A percentile compares a stretch with the other conserved stretches of the same genome.
Evolutionary conservation across 768 basidiomycete genomes (phyloP).

Genomic region (Naganishia friedmannii): DNA sequence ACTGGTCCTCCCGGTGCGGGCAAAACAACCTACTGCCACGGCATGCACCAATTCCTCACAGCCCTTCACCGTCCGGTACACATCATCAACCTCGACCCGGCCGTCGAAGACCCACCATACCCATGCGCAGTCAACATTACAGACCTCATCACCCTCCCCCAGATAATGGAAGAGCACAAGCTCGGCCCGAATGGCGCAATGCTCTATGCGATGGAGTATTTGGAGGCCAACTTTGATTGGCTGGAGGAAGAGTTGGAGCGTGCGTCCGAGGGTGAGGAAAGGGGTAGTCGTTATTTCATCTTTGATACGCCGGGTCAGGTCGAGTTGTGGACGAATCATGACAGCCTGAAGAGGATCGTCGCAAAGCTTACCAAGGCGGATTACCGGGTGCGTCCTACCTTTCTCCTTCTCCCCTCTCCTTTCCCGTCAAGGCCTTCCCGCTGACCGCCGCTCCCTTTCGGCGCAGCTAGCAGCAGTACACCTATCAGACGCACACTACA

Average conservation of each 20-base stretch:
- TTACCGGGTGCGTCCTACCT: conserved; percentile 71
- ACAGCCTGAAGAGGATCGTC: conserved; percentile 77
- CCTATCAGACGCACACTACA: conserved; percentile 93
- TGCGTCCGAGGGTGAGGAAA: conserved; percentile 53
- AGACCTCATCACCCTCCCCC: conserved; percentile 76
- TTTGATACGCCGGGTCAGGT: conserved; percentile 98
- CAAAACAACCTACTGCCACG: conserved; percentile 56
- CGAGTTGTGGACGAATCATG: conserved; percentile 93
- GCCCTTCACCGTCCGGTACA: conserved; percentile 82
- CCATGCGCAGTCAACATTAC: conserved; percentile 84
- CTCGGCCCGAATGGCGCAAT: conserved; percentile 95
- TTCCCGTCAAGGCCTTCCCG: not conserved
- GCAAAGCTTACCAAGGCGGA: conserved; percentile 67
- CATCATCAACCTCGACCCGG: conserved; percentile 93
- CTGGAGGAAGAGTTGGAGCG: conserved; percentile 51
- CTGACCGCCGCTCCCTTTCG: not conserved
- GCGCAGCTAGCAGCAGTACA: conserved; percentile 89
- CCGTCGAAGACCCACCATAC: conserved; percentile 83
- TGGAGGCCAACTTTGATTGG: conserved; percentile 87
- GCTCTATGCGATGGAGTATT: conserved; percentile 93
- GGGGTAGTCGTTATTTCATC: conserved; percentile 78
- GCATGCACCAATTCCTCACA: conserved; percentile 65
- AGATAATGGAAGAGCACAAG: conserved; percentile 76
- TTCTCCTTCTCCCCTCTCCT: conserved; percentile 9
- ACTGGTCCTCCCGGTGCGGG: conserved; percentile 55